Percentiles rank a stretch among this genome's conserved stretches.
Conservation (phyloP, 2,329 filamentous ascomycete species). For the Epichloe uncinata region DNA sequence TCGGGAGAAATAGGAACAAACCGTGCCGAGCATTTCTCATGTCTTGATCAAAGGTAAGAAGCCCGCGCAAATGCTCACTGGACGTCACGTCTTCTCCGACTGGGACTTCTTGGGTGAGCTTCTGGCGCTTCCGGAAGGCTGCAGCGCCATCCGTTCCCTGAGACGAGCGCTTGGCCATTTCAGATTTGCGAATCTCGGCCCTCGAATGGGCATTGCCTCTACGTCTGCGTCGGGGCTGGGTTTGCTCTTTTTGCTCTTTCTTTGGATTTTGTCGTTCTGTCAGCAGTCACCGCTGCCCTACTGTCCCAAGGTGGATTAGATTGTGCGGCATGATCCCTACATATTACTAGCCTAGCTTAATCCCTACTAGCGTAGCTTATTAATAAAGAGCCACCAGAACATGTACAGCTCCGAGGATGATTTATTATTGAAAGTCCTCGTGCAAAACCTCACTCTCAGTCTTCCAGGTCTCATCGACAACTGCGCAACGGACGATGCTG, state of each 20-base stretch:
- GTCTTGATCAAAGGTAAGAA: slow-evolving; percentile 61
- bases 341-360: no score
- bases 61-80: slow-evolving; percentile 51
- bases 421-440: no score
- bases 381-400: no score
- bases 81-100: slow-evolving; percentile 49
- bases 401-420: no score
- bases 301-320: slow-evolving; percentile 11
- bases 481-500: no score
- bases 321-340: background rate
- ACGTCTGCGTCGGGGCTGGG: slow-evolving; percentile 1
- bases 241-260: slow-evolving; percentile 10
- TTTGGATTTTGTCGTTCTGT: slow-evolving; percentile 25
- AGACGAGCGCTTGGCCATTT: slow-evolving; percentile 33
- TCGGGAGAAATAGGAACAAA: slow-evolving; percentile 16
- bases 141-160: slow-evolving; percentile 26
- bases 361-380: no score
- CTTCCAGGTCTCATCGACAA: no score
- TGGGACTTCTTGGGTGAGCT: slow-evolving; percentile 41
- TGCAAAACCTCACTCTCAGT: no score
- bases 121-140: slow-evolving; percentile 38
- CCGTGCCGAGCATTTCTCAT: slow-evolving; percentile 52
- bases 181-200: background rate
- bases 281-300: slow-evolving; percentile 17
- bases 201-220: background rate